Base-by-base conservation (phyloP, 2,329 filamentous ascomycete genomes). In the Ophiostoma montium region DNA sequence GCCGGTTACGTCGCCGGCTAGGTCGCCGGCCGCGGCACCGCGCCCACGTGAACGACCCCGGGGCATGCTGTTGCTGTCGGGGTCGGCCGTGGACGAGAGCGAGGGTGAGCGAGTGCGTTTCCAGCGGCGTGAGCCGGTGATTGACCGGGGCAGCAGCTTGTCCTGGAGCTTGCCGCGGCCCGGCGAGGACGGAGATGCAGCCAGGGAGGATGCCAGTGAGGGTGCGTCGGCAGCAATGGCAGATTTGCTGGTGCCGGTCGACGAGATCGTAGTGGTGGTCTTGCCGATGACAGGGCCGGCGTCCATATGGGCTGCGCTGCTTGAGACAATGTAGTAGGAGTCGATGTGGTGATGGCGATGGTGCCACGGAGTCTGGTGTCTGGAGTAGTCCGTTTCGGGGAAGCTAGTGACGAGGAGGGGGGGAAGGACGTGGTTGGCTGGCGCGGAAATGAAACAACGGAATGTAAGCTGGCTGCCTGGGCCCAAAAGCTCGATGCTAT, bases 21-120 rank as follows among this genome's bases (percentile, higher is more conserved):
- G 36, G n/a, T 50, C 33, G 45, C 36, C 49, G 41, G 49, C 33
- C 9, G 39, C 39, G 39, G 21, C 39, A 21, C 27, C 39, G 21
- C 39, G 39, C 13, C 39, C n/a, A 6, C 27, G 39, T 13, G 39
- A 27, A 13, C 39, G 39, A 21, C 39, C 39, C 21, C 39, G 39
- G 39, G 27, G 39, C 39, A 42, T 42, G 8, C 30, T 16, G 7
- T 11, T 16, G 42, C 47, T 36, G 48, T 49, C 42, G 27, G 15
- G 30, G 23, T 39, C 48, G 16, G 42, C 19, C 41, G 41, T 27
- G 11, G 42, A 39, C 18, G 43, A 42, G 21, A 42, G 12, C 15
- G 39, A 27, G 21, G 23, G 21, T 15, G 39, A 42, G 21, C 39
- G 15, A 3, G 39, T 32, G 16, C 44, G 44, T 23, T 43, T 35